Evolutionary conservation across 768 basidiomycete genomes (phyloP).

Genomic region (Brasilioporus rufonigricans): DNA sequence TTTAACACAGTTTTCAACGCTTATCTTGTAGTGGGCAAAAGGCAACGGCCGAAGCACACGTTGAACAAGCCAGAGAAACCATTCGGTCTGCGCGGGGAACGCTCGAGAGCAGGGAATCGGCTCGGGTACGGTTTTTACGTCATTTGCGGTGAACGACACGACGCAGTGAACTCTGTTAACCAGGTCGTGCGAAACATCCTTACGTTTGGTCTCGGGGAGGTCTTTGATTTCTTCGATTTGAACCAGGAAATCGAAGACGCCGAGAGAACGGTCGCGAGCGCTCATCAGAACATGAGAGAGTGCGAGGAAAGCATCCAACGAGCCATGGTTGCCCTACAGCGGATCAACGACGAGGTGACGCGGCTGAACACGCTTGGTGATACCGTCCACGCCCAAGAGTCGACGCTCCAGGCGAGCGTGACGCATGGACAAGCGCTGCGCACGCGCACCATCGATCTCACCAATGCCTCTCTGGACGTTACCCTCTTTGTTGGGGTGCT

Average conservation of each 20-base stretch:
- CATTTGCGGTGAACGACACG: neutral
- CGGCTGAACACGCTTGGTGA: slow-evolving; percentile 4
- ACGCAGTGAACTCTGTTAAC: neutral
- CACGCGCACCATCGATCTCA: slow-evolving; percentile 13
- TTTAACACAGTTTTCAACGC: neutral
- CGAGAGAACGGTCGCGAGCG: slow-evolving; percentile 6
- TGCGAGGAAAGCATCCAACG: slow-evolving; percentile 12
- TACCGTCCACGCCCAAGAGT: slow-evolving; percentile 2
- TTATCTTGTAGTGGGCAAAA: slow-evolving; percentile 1
- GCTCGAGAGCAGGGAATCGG: slow-evolving; percentile 13
- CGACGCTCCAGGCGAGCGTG: slow-evolving; percentile 8
- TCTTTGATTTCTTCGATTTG: slow-evolving; percentile 16
- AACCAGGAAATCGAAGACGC: slow-evolving; percentile 13
- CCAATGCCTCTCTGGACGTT: slow-evolving; percentile 15
- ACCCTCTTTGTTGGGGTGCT: slow-evolving; percentile 14
- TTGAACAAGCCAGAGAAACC: slow-evolving; percentile 12
- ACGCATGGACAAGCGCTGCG: slow-evolving; percentile 6
- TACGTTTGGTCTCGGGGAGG: slow-evolving; percentile 15
- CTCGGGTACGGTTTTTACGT: slow-evolving; percentile 5
- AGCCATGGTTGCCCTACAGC: neutral
- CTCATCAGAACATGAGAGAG: neutral
- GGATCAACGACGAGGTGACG: neutral
- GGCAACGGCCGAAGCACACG: neutral
- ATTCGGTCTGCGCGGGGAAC: slow-evolving; percentile 11
- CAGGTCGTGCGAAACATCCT: slow-evolving; percentile 14